Evolutionary conservation across 2,329 filamentous ascomycete genomes (phyloP).

Genomic region (Fusarium agapanthi): DNA sequence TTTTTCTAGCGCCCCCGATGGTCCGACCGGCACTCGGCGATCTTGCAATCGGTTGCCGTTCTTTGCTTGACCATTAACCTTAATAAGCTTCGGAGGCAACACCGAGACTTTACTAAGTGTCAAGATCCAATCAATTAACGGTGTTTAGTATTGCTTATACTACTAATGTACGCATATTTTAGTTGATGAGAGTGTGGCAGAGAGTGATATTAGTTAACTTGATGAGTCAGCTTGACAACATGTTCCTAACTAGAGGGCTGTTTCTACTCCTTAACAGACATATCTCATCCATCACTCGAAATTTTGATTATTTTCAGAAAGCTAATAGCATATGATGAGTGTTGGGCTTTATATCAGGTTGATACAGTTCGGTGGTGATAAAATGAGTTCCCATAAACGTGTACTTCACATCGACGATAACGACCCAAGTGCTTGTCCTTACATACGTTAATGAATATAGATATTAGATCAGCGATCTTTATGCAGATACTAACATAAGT

Average conservation of each 20-base stretch:
- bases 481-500: not conserved
- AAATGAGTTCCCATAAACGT: not conserved
- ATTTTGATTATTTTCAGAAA: not conserved
- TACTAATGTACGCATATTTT: not conserved
- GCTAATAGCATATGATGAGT: not conserved
- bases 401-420: not conserved
- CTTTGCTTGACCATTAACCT: not conserved
- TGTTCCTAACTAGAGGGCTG: not conserved
- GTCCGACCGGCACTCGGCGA: slow-evolving; percentile 40
- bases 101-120: not conserved
- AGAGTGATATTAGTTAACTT: not conserved
- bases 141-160: not conserved
- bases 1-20: slow-evolving; percentile 35
- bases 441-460: not conserved
- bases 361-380: not conserved
- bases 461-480: not conserved
- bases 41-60: slow-evolving; percentile 32
- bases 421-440: not conserved
- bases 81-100: slow-evolving; percentile 9
- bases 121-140: not conserved
- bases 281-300: not conserved
- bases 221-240: not conserved
- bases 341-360: not conserved
- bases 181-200: not conserved
- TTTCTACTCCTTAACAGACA: not conserved